Base-by-base conservation (phyloP, 352 stramenopile species). In the Aphanomyces astaci region DNA sequence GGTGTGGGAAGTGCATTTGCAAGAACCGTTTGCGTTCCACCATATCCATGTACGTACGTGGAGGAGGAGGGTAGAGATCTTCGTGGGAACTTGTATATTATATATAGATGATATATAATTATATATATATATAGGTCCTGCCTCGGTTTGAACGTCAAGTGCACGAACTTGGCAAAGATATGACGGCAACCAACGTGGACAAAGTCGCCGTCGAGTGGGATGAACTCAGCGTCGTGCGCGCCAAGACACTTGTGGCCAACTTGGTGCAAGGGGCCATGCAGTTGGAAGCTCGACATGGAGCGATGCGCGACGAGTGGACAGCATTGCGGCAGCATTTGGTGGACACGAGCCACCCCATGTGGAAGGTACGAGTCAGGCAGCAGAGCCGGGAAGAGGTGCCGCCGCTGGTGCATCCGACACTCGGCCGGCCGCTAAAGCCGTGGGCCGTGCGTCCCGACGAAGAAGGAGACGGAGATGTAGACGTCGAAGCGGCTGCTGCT, bases 161-260 rank as follows among this genome's bases (percentile, higher is more conserved):
- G 9, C 39, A 59, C 51, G 62, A 68, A 40, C 9, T 68, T 10
- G 49, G 28, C 3, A 60, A 48, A 15, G 62, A 68, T 15, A 39
- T 60, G 24, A 4, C n/a, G 17, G 17, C 62, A 17, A 15, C 39
- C 51, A 68, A 25, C 11, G 27, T 49, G 1, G 45, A 57, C 19
- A 68, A 68, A 28, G 11, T 59, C 32, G 28, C 27, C 10, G n/a
- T 68, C 46, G 62, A 68, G 30, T 68, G 43, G 62, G 62, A 68
- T 27, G 62, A 68, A 33, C 13, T 68, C 4, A 43, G 25, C 9
- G 31, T 24, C 11, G 49, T 68, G 5, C 43, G 25, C 10, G 62
- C 62, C 4, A 45, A 27, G 11, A 48, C 62, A 19, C n/a, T 51
- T 11, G 39, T 68, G 4, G 45, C 49, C 17, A 62, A 31, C 33